Conservation (phyloP, 306 rosid species). For the Dalbergia oliveri region DNA sequence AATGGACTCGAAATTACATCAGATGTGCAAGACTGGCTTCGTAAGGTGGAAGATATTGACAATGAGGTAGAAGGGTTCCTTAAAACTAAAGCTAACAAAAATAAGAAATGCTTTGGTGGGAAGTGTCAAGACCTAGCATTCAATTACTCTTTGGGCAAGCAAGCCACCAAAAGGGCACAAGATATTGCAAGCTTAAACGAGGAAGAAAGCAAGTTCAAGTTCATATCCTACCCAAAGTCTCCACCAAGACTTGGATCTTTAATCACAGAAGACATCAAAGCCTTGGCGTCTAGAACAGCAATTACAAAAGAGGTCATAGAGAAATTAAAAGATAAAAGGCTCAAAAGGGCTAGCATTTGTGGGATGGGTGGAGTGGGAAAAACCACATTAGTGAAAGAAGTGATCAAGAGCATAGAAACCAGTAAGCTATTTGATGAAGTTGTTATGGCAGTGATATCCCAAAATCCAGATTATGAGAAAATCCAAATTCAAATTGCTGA, state of each 20-base stretch:
- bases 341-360: constrained; percentile 34
- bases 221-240: constrained; percentile 35
- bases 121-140: not conserved
- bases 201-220: not conserved
- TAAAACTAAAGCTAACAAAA: not conserved
- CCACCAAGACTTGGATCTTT: constrained; percentile 33
- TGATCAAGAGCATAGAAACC: constrained; percentile 10
- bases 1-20: not conserved
- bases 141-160: constrained; percentile 20
- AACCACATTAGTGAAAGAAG: constrained; percentile 37
- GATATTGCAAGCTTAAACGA: not conserved
- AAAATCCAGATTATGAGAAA: not conserved
- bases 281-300: constrained; percentile 22
- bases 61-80: not conserved
- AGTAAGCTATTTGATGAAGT: constrained; percentile 41
- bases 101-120: not conserved
- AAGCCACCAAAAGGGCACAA: not conserved
- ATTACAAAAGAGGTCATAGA: not conserved
- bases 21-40: constrained; percentile 1
- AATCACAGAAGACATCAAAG: constrained; percentile 18
- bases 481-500: constrained; percentile 46
- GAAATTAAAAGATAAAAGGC: constrained; percentile 6
- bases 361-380: constrained; percentile 55
- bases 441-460: constrained; percentile 38
- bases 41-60: not conserved